These are phyloP conservation scores for Saprolegnia parasitica DNA, from an alignment of 352 stramenopile genomes.

Conservation along the genomic window DNA sequence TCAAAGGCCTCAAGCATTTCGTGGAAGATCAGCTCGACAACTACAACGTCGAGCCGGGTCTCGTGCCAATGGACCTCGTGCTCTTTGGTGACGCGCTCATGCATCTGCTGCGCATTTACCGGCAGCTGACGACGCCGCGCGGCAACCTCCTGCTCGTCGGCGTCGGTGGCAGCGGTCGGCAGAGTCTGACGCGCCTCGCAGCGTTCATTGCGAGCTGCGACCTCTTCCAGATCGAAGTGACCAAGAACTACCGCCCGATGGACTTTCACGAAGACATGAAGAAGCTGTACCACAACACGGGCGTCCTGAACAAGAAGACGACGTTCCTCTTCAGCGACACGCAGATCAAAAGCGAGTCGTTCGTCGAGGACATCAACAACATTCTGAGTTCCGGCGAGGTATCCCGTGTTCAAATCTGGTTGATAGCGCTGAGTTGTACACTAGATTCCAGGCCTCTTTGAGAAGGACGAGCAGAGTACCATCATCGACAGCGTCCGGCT, in stretches of 20 bases:
- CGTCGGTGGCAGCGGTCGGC: conserved; percentile 85
- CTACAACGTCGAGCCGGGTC: conserved; percentile 86
- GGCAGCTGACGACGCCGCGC: conserved; percentile 78
- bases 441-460: conserved; percentile 85
- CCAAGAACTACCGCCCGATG: conserved; percentile 89
- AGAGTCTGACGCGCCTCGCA: conserved; percentile 84
- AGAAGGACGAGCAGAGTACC: conserved; percentile 84
- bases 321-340: conserved; percentile 93
- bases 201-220: conserved; percentile 87
- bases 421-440: background rate
- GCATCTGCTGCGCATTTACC: conserved; percentile 89
- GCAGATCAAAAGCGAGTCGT: conserved; percentile 91
- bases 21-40: conserved; percentile 89
- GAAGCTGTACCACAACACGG: conserved; percentile 75
- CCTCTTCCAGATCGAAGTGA: conserved; percentile 91
- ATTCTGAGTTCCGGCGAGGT: conserved; percentile 85
- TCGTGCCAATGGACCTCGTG: conserved; percentile 86
- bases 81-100: conserved; percentile 88
- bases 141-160: conserved; percentile 91
- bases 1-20: conserved; percentile 83
- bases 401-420: background rate
- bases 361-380: conserved; percentile 92
- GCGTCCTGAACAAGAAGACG: conserved; percentile 75
- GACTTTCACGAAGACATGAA: conserved; percentile 94
- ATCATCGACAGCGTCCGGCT: conserved; percentile 82